phyloP scores from a whole-genome alignment of 257 asterid genomes.

The Plantago major region DNA sequence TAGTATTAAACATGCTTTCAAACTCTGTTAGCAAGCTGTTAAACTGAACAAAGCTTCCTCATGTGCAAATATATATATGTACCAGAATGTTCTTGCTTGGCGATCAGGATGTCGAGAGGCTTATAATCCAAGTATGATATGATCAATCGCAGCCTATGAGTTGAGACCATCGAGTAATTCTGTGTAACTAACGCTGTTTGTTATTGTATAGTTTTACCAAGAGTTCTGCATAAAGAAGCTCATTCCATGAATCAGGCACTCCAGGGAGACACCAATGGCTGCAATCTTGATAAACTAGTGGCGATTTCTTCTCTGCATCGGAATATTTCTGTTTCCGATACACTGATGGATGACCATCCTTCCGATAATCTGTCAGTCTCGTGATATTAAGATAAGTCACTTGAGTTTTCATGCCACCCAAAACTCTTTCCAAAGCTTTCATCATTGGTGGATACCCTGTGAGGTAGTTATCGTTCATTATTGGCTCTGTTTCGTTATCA shows the following conservation, averaged over 20 bases:
- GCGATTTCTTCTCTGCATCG: slow-evolving; percentile 33
- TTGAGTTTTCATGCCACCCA: slow-evolving; percentile 49
- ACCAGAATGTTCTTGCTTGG: slow-evolving; percentile 9
- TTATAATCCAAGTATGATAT: too few species aligned
- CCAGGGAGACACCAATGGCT: slow-evolving; percentile 90
- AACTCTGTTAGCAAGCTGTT: background rate
- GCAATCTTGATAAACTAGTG: slow-evolving; percentile 50
- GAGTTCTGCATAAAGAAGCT: slow-evolving; percentile 53
- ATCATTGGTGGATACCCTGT: slow-evolving; percentile 48
- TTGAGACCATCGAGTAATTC: background rate
- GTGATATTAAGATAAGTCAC: slow-evolving; percentile 59
- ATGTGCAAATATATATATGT: background rate
- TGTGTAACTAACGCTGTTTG: slow-evolving; percentile 20
- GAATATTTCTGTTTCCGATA: slow-evolving; percentile 38
- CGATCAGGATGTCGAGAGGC: too few species aligned
- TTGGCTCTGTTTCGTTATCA: slow-evolving; percentile 63
- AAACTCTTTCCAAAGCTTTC: slow-evolving; percentile 45
- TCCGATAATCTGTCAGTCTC: slow-evolving; percentile 56
- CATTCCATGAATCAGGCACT: slow-evolving; percentile 75
- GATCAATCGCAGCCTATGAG: too few species aligned
- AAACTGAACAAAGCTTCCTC: slow-evolving; percentile 3
- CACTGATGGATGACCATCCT: slow-evolving; percentile 73
- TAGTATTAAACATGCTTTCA: too few species aligned
- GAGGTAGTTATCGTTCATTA: slow-evolving; percentile 54
- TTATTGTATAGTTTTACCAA: slow-evolving; percentile 31